These are phyloP conservation scores for Thymus quinquecostatus DNA, from an alignment of 257 asterid genomes.

Conservation along the genomic window DNA sequence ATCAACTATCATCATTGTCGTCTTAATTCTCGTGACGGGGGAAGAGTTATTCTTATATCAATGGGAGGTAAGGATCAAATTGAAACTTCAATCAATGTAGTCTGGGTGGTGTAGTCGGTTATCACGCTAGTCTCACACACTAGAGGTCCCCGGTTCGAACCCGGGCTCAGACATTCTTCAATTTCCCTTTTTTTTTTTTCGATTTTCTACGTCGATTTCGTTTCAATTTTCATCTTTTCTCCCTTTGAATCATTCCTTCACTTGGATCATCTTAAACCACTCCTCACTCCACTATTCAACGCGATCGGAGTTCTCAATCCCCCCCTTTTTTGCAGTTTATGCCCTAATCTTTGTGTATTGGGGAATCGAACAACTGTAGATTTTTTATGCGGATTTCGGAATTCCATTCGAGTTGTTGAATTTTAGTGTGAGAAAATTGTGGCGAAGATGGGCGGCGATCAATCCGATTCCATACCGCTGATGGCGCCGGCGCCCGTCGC, in stretches of 20 bases:
- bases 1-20: no score
- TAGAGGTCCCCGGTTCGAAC: slow-evolving; percentile 99
- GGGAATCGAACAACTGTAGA: neutral
- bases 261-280: slow-evolving; percentile 28
- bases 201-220: neutral
- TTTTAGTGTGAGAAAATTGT: neutral
- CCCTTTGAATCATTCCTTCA: slow-evolving; percentile 25
- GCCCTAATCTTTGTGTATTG: slow-evolving; percentile 12
- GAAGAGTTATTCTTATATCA: no score
- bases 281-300: slow-evolving; percentile 20
- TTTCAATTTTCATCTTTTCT: neutral
- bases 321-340: neutral
- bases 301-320: slow-evolving; percentile 28
- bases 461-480: slow-evolving; percentile 71
- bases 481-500: slow-evolving; percentile 68
- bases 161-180: slow-evolving; percentile 81
- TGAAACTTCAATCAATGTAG: no score
- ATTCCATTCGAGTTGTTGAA: slow-evolving; percentile 32
- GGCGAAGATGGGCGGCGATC: slow-evolving; percentile 52
- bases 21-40: no score
- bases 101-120: slow-evolving; percentile 99
- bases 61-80: no score
- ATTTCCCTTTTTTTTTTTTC: neutral
- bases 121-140: slow-evolving; percentile 99
- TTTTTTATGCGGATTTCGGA: slow-evolving; percentile 15